phyloP scores from a whole-genome alignment of 139 green algal genomes.

The Auxenochlorella pyrenoidosa region DNA sequence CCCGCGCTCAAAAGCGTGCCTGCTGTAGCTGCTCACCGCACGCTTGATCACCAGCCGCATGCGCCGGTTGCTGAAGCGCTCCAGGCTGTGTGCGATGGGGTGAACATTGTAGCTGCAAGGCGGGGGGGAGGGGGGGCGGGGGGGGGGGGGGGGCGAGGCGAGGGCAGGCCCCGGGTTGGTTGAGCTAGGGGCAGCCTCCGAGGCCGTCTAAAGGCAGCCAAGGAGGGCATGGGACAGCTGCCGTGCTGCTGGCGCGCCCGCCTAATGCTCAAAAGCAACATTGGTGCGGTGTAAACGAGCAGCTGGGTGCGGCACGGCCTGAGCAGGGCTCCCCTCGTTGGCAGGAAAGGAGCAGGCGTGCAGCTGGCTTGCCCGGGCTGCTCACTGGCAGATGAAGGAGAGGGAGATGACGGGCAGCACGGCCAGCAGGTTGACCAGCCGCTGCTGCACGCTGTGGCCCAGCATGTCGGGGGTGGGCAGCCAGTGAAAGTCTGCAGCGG shows the following conservation, averaged over 20 bases:
- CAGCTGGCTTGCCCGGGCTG: neutral
- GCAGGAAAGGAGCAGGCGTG: too few species aligned
- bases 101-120: constrained; percentile 49
- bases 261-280: neutral
- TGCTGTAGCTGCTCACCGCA: constrained; percentile 20
- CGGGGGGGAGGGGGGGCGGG: neutral
- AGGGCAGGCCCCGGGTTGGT: too few species aligned
- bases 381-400: constrained; percentile 50
- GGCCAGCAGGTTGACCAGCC: constrained; percentile 39
- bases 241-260: neutral
- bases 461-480: constrained; percentile 39
- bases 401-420: constrained; percentile 54
- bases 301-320: neutral
- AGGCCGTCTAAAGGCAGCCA: too few species aligned
- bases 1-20: too few species aligned
- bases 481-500: constrained; percentile 38
- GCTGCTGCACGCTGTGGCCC: neutral
- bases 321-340: neutral
- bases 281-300: neutral
- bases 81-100: constrained; percentile 40
- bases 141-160: too few species aligned
- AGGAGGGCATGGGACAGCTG: too few species aligned
- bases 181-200: too few species aligned
- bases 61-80: constrained; percentile 45
- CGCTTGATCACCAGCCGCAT: constrained; percentile 49